phyloP scores from a whole-genome alignment of 129 eudicot species.

The Ambrosia trifida region DNA sequence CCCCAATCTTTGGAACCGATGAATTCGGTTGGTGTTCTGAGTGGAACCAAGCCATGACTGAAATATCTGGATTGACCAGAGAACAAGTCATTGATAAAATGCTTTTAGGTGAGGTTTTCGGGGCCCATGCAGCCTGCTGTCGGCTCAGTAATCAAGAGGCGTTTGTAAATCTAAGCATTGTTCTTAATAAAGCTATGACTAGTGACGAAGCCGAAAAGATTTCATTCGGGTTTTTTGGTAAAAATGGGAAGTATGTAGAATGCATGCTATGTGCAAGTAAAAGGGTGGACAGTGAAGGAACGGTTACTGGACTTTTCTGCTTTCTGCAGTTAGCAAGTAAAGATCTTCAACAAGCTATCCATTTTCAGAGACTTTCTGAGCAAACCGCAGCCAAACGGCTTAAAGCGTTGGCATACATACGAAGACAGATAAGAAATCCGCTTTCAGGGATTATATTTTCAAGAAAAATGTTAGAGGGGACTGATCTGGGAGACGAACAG shows the following conservation, averaged over 20 bases:
- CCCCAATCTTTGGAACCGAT: constrained; percentile 96
- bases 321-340: constrained; percentile 90
- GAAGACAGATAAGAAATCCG: constrained; percentile 78
- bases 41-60: constrained; percentile 95
- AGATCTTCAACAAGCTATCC: constrained; percentile 87
- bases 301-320: constrained; percentile 80
- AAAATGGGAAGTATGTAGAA: constrained; percentile 68
- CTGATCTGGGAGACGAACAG: constrained; percentile 74
- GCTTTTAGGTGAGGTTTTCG: constrained; percentile 94
- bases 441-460: constrained; percentile 82
- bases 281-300: constrained; percentile 68
- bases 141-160: constrained; percentile 77
- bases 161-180: constrained; percentile 71
- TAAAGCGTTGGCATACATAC: constrained; percentile 69
- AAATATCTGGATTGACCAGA: constrained; percentile 61
- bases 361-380: constrained; percentile 73
- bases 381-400: constrained; percentile 76
- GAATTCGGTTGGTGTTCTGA: constrained; percentile 98
- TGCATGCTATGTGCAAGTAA: constrained; percentile 76
- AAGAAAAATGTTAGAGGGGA: constrained; percentile 67
- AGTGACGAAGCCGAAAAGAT: constrained; percentile 71
- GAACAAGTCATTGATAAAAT: constrained; percentile 80
- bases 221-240: constrained; percentile 67
- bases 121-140: constrained; percentile 63
- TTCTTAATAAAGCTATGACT: constrained; percentile 71